Conservation (phyloP, 495 filamentous ascomycete species). For the Diplogelasinospora grovesii region DNA sequence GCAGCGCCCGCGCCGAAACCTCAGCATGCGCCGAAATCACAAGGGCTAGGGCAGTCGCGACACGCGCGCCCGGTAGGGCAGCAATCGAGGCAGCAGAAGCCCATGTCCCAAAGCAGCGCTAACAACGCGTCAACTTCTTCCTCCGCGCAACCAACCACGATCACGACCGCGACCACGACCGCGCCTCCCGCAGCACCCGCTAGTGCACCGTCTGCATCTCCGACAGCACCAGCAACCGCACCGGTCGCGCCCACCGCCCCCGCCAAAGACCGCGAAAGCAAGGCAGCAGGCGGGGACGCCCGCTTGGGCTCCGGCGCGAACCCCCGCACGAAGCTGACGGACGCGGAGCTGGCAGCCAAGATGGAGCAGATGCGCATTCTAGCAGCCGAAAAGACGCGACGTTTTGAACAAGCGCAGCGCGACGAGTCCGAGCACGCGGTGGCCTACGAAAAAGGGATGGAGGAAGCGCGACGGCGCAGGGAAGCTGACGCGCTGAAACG, state of each 20-base stretch:
- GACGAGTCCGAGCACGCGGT: slow-evolving; percentile 45
- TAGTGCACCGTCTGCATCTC: neutral
- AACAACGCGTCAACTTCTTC: no score
- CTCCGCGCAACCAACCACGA: no score
- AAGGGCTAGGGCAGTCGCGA: no score
- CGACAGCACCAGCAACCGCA: slow-evolving; percentile 18
- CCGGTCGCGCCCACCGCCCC: slow-evolving; percentile 20
- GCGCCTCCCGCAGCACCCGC: slow-evolving; percentile 4
- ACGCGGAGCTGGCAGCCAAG: slow-evolving; percentile 43
- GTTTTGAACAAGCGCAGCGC: slow-evolving; percentile 43
- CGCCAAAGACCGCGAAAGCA: no score
- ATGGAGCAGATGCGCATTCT: slow-evolving; percentile 46
- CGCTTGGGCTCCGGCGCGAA: slow-evolving; percentile 41
- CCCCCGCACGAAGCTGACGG: slow-evolving; percentile 47
- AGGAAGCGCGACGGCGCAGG: slow-evolving; percentile 39
- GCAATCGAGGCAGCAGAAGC: no score
- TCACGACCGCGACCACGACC: neutral
- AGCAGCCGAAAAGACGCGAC: slow-evolving; percentile 39
- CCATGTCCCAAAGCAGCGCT: no score
- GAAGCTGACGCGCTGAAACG: slow-evolving; percentile 36
- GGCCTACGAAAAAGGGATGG: slow-evolving; percentile 44
- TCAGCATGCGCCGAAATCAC: no score
- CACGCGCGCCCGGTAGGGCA: no score
- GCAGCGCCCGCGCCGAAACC: no score
- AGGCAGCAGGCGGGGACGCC: no score